Evolutionary conservation across 208 protist genomes (phyloP), one percentile per base, ranked within the genome.

Genomic region (Acanthamoeba triangularis): DNA sequence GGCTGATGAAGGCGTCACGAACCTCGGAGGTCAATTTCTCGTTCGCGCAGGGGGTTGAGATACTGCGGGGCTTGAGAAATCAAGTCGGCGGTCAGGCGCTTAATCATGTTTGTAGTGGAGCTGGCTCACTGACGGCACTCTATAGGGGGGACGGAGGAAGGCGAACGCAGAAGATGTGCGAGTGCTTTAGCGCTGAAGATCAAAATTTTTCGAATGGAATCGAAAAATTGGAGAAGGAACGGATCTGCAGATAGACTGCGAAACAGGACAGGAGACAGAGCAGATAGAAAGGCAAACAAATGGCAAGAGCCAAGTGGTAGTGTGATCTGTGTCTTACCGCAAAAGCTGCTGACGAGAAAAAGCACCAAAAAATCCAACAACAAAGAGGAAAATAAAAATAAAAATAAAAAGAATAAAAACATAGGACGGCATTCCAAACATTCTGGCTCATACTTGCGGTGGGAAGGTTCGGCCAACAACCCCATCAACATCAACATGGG

Each of bases 1-100:
- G 28, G 30, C 25, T 28, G 41, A 93, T n/a, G 54, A 25, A 18
- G 47, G 20, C 49, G 84, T 94, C 80, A 91, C 90, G 47, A 94
- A 96, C 97, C 97, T 78, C 97, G 69, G 5, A 98, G 72, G 72
- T 97, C 96, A n/a, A 98, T 61, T 94, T 98, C 98, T 25, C 97
- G 44, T 28, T 98, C 97, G 41, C 95, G 94, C 59, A 98, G 94
- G 7, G 98, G 94, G 84, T 98, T 98, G 44, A 97, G 56, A 76
- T 90, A 97, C 49, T 84, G 80, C 30, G 97, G 97, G 23, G 96
- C 41, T 82, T 88, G 82, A 63, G 76, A 52, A n/a, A 98, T 98
- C 28, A 98, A 56, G 20, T 98, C 97, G 30, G 97, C 97, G 47
- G 97, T 98, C 2, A 98, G 88, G 72, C 96, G 95, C 95, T 84